Evolutionary conservation across 768 basidiomycete genomes (phyloP).

Genomic region (Pleurotus sapidus): DNA sequence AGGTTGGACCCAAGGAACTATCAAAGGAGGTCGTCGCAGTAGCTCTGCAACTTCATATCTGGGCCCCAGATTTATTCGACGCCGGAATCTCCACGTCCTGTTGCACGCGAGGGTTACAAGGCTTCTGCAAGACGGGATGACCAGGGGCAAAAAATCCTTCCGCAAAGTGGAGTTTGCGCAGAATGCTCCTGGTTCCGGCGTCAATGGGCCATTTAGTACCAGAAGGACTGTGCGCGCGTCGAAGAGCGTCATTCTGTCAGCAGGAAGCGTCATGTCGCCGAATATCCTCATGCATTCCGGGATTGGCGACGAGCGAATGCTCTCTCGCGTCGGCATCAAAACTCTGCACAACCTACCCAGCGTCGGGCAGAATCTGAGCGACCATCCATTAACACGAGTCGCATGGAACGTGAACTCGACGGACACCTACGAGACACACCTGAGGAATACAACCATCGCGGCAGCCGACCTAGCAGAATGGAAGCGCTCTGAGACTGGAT

Average conservation of each 20-base stretch:
- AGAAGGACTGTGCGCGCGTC: background rate
- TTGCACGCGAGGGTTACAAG: slow-evolving; percentile 15
- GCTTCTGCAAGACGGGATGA: background rate
- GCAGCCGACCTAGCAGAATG: slow-evolving; percentile 16
- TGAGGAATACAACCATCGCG: slow-evolving; percentile 11
- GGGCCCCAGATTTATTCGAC: slow-evolving; percentile 15
- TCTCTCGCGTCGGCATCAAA: slow-evolving; percentile 12
- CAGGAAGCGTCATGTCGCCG: slow-evolving; percentile 24
- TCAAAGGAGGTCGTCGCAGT: slow-evolving; percentile 15
- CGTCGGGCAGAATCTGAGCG: slow-evolving; percentile 24
- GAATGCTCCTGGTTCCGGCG: slow-evolving; percentile 1
- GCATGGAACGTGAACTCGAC: slow-evolving; percentile 10
- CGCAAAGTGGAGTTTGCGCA: slow-evolving; percentile 17
- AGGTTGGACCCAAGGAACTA: slow-evolving; percentile 19
- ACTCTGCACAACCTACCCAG: slow-evolving; percentile 15
- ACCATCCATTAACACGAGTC: slow-evolving; percentile 13
- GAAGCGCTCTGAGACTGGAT: slow-evolving; percentile 16
- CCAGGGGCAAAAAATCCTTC: slow-evolving; percentile 6
- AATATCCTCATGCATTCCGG: slow-evolving; percentile 21
- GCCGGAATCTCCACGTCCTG: slow-evolving; percentile 23
- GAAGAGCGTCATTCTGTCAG: slow-evolving; percentile 27
- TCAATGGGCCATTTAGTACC: background rate
- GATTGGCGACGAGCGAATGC: slow-evolving; percentile 17
- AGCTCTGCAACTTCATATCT: slow-evolving; percentile 24
- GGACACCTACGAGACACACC: slow-evolving; percentile 13